Evolutionary conservation across 192 early-diverging fungal species (phyloP).

Genomic region (Entophlyctis luteolus): DNA sequence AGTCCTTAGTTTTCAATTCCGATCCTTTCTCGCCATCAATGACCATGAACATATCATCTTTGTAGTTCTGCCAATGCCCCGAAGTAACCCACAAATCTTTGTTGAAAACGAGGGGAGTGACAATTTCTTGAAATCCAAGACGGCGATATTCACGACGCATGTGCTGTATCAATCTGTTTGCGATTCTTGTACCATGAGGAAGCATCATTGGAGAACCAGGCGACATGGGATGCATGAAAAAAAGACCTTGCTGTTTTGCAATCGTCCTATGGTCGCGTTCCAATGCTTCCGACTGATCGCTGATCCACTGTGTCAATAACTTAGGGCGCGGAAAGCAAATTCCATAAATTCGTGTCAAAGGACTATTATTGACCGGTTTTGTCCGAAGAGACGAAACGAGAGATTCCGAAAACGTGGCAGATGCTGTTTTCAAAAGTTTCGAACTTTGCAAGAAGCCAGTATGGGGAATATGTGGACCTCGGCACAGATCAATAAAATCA

Average conservation of each 20-base stretch:
- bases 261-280: conserved; percentile 52
- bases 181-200: conserved; percentile 69
- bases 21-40: background rate
- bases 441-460: conserved; percentile 57
- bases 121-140: conserved; percentile 83
- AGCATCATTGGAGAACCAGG: conserved; percentile 54
- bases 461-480: conserved; percentile 72
- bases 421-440: conserved; percentile 51
- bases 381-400: background rate
- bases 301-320: conserved; percentile 53
- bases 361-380: background rate
- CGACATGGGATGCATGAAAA: conserved; percentile 34
- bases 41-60: conserved; percentile 84
- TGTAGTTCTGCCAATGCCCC: conserved; percentile 96
- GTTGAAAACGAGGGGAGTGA: conserved; percentile 88
- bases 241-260: conserved; percentile 45
- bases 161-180: conserved; percentile 69
- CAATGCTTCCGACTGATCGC: conserved; percentile 48
- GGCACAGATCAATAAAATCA: conserved; percentile 72
- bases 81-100: conserved; percentile 87
- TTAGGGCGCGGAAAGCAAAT: conserved; percentile 60
- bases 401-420: conserved; percentile 4
- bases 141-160: conserved; percentile 71
- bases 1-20: background rate
- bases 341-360: conserved; percentile 67